These are phyloP conservation scores for Chytridium lagenaria DNA, from an alignment of 371 early-diverging fungal genomes.

Conservation along the genomic window DNA sequence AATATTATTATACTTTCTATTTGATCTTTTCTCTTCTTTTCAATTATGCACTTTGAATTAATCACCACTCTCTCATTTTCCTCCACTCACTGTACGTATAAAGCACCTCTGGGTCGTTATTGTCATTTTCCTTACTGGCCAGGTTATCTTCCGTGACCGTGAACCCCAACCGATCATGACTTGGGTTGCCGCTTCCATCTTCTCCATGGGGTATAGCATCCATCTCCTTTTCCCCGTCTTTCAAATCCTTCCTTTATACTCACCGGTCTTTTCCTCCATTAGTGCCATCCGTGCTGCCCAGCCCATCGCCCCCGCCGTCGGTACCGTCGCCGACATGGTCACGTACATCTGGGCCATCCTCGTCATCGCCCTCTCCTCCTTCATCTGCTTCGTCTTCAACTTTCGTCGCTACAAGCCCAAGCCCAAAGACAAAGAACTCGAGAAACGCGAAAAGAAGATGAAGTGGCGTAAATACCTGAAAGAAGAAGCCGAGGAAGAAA, in stretches of 20 bases:
- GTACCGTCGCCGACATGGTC: constrained; percentile 1
- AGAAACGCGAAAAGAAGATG: constrained; percentile 14
- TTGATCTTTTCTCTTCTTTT: not conserved
- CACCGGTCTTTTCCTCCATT: not conserved
- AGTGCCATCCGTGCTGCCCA: constrained; percentile 1
- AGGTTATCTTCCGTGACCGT: constrained; percentile 1
- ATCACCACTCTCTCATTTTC: no score
- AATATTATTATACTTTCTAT: not conserved
- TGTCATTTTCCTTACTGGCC: not conserved
- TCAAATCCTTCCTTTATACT: not conserved
- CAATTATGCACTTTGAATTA: no score
- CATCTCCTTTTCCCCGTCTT: not conserved
- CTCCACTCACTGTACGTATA: no score
- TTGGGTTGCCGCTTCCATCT: not conserved
- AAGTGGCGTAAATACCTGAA: constrained; percentile 7
- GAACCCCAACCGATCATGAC: not conserved
- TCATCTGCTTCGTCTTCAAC: not conserved
- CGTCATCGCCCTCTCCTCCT: constrained; percentile 1
- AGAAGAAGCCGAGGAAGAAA: constrained; percentile 1
- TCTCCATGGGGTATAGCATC: not conserved
- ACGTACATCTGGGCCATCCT: not conserved
- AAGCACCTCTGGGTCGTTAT: constrained; percentile 1
- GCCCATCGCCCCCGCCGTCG: not conserved
- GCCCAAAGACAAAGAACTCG: constrained; percentile 10
- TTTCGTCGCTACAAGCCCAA: constrained; percentile 12